Base-by-base conservation (phyloP, 1,139 yeast genomes). In the Lodderomyces oxycetoniae region DNA sequence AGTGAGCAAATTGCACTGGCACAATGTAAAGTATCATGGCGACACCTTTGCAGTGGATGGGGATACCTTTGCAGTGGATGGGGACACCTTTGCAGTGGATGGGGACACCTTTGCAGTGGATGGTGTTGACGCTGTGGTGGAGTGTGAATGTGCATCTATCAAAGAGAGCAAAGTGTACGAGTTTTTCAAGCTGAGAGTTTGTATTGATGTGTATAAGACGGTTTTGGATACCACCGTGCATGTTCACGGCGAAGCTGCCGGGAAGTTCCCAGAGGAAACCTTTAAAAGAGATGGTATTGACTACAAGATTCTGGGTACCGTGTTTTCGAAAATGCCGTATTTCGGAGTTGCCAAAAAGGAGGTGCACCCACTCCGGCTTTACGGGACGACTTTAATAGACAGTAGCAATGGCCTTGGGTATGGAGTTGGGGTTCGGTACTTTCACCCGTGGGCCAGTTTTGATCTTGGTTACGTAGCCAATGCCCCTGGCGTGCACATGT, bases 401-500 rank as follows among this genome's bases (percentile, higher is more conserved):
- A 53, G 57, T 33, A 12, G 69, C 67, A 8, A 37, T 66, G 12
- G 49, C 60, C 29, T 19, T 7, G 7, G 9, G 10, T 55, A 63
- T 26, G 75, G 75, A 3, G 54, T 66, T 37, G 77, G 77, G 2
- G 43, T 68, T 29, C 57, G 55, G 32, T 68, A 67, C 46, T 53
- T 64, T 44, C 63, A 63, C 44, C 53, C 63, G 28, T 66, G 68
- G 63, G 76, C 75, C 34, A 59, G 59, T 31, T 63, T 73, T 40
- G 73, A 72, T 42, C 48, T 70, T 28, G 74, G 74, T 5, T 19
- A 19, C 10, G 7, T 19, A 7, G 22, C 10, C 9, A 19, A n/a
- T n/a, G n/a, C n/a, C n/a, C n/a, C n/a, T n/a, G n/a, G n/a, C n/a
- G n/a, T n/a, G n/a, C n/a, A n/a, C n/a, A n/a, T n/a, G n/a, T n/a